A percentile compares a stretch with the other conserved stretches of the same genome.
These are phyloP conservation scores for Thalia dealbata DNA, from an alignment of 176 grass and related monocot genomes.

Conservation along the genomic window DNA sequence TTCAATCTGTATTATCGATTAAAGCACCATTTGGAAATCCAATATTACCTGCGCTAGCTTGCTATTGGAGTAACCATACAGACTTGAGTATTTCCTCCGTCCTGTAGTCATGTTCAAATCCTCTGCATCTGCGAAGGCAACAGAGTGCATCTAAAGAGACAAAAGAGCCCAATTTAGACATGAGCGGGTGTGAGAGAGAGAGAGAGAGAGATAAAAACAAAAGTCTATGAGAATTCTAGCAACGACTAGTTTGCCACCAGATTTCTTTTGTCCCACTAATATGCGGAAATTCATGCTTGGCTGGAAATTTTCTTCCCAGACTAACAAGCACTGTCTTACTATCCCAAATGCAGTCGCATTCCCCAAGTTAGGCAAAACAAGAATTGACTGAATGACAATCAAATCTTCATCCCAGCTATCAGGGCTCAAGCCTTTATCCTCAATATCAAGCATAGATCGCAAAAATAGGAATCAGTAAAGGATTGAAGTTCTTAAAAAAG, in stretches of 20 bases:
- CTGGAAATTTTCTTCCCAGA: not conserved
- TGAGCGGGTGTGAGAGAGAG: no score
- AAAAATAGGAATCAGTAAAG: no score
- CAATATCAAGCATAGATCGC: not conserved
- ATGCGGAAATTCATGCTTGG: not conserved
- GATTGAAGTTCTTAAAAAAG: no score
- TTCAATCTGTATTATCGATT: not conserved
- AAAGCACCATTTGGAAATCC: not conserved
- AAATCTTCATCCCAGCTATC: not conserved
- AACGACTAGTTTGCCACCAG: not conserved
- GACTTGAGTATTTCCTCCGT: slow-evolving; percentile 65
- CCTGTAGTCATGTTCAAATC: slow-evolving; percentile 85
- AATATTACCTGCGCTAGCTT: slow-evolving; percentile 79
- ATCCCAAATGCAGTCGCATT: not conserved
- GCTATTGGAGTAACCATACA: slow-evolving; percentile 80
- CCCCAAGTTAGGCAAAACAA: not conserved
- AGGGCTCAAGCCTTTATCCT: not conserved
- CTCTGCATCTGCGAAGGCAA: slow-evolving; percentile 77
- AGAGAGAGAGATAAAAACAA: not conserved
- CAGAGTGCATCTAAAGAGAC: slow-evolving; percentile 54
- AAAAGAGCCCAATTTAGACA: not conserved
- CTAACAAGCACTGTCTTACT: not conserved
- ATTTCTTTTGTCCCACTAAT: not conserved
- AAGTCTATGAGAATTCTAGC: not conserved
- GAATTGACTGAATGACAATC: not conserved